Evolutionary conservation across 208 protist species (phyloP).

Genomic region (Acanthamoeba culbertsoni): DNA sequence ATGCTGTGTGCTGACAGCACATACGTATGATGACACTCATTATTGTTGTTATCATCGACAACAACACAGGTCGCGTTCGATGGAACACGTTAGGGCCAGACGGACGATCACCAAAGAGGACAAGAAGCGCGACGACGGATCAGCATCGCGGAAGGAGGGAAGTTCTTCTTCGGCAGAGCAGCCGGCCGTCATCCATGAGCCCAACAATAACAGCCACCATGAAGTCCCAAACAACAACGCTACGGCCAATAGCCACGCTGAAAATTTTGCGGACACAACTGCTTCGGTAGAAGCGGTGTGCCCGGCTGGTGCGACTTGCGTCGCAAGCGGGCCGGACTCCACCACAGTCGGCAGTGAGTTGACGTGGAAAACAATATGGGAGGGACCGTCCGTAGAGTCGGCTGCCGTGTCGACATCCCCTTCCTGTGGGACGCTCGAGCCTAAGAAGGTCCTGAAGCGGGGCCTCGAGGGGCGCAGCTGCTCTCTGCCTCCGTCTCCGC

Average conservation of each 20-base stretch:
- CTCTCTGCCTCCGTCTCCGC: not conserved
- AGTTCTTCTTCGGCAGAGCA: too few relatives aligned
- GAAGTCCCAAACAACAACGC: not conserved
- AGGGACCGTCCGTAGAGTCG: not conserved
- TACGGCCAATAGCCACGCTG: not conserved
- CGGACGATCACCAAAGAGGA: not conserved
- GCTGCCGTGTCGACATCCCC: not conserved
- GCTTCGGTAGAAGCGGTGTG: too few relatives aligned
- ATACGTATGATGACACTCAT: too few relatives aligned
- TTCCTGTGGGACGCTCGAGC: not conserved
- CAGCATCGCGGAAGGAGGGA: too few relatives aligned
- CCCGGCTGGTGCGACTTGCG: too few relatives aligned
- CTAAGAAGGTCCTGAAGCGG: not conserved
- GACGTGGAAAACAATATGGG: not conserved
- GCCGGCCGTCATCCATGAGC: not conserved
- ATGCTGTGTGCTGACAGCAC: too few relatives aligned
- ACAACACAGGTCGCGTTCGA: not conserved
- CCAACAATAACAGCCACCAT: not conserved
- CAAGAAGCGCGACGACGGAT: not conserved
- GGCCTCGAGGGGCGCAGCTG: not conserved
- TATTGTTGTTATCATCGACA: too few relatives aligned
- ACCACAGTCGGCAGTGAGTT: not conserved
- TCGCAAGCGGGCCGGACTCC: too few relatives aligned
- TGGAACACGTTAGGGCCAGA: not conserved
- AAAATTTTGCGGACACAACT: not conserved